Evolutionary conservation across 2,329 filamentous ascomycete species (phyloP).

Genomic region (Penicillium sp.): DNA sequence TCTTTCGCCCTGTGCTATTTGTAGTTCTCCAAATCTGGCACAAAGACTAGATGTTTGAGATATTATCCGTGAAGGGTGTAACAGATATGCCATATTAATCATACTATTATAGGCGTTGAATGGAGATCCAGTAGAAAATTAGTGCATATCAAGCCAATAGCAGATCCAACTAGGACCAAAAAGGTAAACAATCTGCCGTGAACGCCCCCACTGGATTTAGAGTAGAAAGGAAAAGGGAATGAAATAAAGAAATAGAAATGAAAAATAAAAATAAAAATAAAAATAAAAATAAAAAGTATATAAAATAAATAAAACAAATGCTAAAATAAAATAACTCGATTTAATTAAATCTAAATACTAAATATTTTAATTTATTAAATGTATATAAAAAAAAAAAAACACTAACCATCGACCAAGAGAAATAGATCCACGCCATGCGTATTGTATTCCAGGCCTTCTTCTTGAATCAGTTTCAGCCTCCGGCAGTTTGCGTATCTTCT

Average conservation of each 20-base stretch:
- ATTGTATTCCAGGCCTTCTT: constrained; percentile 13
- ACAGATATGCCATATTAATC: background rate
- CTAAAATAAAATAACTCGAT: constrained; percentile 6
- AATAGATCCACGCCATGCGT: constrained; percentile 11
- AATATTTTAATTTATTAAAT: background rate
- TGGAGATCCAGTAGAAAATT: background rate
- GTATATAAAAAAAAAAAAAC: background rate
- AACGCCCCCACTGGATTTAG: constrained; percentile 1
- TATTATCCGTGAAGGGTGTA: background rate
- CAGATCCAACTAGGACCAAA: constrained; percentile 1
- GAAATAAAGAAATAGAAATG: constrained; percentile 7
- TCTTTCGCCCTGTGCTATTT: constrained; percentile 1
- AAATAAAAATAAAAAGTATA: constrained; percentile 2
- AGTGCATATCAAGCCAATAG: background rate
- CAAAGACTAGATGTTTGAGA: constrained; percentile 15
- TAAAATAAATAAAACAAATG: constrained; percentile 1
- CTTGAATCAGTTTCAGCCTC: constrained; percentile 23
- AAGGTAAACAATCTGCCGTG: background rate
- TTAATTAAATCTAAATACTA: background rate
- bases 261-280: too few relatives aligned
- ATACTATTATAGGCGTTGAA: background rate
- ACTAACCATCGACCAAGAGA: constrained; percentile 4
- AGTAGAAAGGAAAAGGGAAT: constrained; percentile 2
- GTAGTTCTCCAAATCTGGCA: constrained; percentile 15
- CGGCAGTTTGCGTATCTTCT: constrained; percentile 14